Percentiles rank a stretch among this genome's conserved stretches.
phyloP scores from a whole-genome alignment of 345 rosid species.

The Brassica nigra region DNA sequence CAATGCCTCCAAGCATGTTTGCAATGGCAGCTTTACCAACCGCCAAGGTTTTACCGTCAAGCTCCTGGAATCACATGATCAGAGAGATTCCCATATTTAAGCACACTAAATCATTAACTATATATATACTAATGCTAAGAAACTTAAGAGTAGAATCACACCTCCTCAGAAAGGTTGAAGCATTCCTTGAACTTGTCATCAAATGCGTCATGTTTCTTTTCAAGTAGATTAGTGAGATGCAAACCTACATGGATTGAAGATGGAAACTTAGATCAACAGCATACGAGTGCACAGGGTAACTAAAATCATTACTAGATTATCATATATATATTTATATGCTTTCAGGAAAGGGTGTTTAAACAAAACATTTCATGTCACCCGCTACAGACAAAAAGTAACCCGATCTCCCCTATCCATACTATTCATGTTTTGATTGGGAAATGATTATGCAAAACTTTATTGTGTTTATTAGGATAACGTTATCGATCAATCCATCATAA shows the following conservation, averaged over 20 bases:
- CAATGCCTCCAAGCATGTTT: constrained; percentile 95
- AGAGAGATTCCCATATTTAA: not conserved
- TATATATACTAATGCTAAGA: constrained; percentile 1
- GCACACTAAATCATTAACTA: not conserved
- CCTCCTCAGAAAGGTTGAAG: constrained; percentile 71
- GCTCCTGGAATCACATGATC: constrained; percentile 48
- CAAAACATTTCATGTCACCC: not conserved
- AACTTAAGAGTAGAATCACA: constrained; percentile 31
- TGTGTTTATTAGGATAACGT: not conserved
- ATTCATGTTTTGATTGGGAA: not conserved
- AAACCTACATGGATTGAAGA: constrained; percentile 47
- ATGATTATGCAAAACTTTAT: not conserved
- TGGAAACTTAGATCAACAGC: constrained; percentile 8
- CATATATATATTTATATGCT: not conserved
- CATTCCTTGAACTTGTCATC: constrained; percentile 59
- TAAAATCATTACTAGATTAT: not conserved
- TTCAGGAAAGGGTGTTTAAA: not conserved
- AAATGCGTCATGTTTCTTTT: constrained; percentile 64
- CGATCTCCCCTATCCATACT: not conserved
- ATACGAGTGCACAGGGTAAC: not conserved
- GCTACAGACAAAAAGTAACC: not conserved
- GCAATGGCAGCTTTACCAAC: constrained; percentile 87
- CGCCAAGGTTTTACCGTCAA: constrained; percentile 57
- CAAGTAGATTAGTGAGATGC: constrained; percentile 56
- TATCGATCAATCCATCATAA: not conserved